Evolutionary conservation across 176 grass and related monocot genomes (phyloP).

Genomic region (Ensete ventricosum): DNA sequence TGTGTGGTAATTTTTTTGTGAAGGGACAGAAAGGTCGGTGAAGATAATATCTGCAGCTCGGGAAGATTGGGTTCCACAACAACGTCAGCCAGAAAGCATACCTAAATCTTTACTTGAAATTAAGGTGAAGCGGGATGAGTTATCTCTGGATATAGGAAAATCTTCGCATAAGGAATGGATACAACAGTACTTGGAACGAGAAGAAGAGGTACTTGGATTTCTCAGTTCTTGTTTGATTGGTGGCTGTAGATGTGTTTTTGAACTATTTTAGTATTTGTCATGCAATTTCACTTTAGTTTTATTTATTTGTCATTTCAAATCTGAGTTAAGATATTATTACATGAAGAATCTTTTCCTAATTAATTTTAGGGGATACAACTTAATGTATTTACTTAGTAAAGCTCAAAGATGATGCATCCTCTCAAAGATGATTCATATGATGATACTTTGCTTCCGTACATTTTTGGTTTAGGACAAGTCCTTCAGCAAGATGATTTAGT

Average conservation of each 20-base stretch:
- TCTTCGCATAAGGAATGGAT: slow-evolving; percentile 81
- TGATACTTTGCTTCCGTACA: neutral
- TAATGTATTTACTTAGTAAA: neutral
- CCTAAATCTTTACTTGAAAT: slow-evolving; percentile 39
- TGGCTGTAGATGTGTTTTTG: neutral
- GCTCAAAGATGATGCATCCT: neutral
- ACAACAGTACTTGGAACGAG: slow-evolving; percentile 84
- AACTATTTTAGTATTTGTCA: neutral
- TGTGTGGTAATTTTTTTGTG: slow-evolving; percentile 1
- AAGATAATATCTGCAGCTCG: slow-evolving; percentile 79
- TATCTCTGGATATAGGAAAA: slow-evolving; percentile 61
- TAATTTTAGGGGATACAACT: neutral
- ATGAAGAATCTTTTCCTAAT: neutral
- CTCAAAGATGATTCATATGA: neutral
- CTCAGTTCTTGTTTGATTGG: neutral
- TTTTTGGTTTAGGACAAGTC: neutral
- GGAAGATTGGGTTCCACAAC: slow-evolving; percentile 64
- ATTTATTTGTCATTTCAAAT: neutral
- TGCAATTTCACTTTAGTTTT: neutral
- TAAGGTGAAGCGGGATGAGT: slow-evolving; percentile 33
- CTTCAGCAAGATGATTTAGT: neutral
- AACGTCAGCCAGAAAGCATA: slow-evolving; percentile 29
- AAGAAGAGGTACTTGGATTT: slow-evolving; percentile 47
- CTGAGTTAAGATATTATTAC: neutral
- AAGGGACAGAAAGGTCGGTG: slow-evolving; percentile 53